Evolutionary conservation across 306 rosid species (phyloP).

Genomic region (Trichosanthes cucumerina): DNA sequence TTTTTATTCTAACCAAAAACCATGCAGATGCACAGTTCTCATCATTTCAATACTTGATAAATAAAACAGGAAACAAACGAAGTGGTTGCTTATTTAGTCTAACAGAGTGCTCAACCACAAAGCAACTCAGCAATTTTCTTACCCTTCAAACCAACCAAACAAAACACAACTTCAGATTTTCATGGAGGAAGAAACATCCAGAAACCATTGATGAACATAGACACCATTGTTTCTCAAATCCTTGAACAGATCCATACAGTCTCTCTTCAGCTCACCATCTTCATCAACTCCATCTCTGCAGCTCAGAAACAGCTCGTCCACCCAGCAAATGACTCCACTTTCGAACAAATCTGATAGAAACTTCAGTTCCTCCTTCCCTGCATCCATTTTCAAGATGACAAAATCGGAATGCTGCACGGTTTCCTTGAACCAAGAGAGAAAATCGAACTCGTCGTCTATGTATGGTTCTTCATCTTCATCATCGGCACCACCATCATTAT

Average conservation of each 20-base stretch:
- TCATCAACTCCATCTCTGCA: constrained; percentile 38
- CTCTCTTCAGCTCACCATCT: constrained; percentile 21
- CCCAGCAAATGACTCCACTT: constrained; percentile 61
- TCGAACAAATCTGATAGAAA: constrained; percentile 51
- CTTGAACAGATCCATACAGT: constrained; percentile 51
- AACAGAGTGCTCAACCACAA: constrained; percentile 34
- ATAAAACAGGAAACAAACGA: constrained; percentile 4
- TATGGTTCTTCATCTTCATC: constrained; percentile 40
- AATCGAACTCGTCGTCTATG: constrained; percentile 56
- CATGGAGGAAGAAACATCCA: constrained; percentile 30
- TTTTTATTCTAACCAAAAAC: neutral
- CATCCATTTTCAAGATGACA: constrained; percentile 81
- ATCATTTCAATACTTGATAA: neutral
- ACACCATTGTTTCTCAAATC: constrained; percentile 67
- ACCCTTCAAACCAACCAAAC: neutral
- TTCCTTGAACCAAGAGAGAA: constrained; percentile 75
- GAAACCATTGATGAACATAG: constrained; percentile 79
- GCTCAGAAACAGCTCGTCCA: constrained; percentile 67
- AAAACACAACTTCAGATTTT: constrained; percentile 8
- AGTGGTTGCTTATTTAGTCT: constrained; percentile 47
- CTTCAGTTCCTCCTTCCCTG: constrained; percentile 53
- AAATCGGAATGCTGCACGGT: constrained; percentile 57
- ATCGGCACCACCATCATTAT: neutral
- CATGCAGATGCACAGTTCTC: neutral
- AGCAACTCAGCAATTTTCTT: constrained; percentile 26